Conservation (phyloP, 208 protist species). For the Acanthamoeba royreba region DNA sequence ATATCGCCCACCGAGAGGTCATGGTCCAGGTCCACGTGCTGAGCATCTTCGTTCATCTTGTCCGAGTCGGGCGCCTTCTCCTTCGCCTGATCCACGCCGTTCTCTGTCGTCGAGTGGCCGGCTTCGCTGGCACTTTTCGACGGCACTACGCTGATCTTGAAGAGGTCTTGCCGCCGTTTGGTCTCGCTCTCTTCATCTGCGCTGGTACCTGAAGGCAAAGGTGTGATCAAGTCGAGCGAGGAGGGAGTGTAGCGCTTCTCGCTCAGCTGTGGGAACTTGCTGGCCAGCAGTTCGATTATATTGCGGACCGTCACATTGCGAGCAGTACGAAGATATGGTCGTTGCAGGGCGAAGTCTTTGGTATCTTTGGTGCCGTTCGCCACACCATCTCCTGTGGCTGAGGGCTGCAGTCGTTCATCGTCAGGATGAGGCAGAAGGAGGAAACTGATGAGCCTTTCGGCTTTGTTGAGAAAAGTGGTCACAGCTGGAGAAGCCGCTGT, state of each 20-base stretch:
- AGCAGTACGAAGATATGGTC: neutral
- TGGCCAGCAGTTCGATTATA: neutral
- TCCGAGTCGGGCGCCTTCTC: neutral
- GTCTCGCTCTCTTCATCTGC: no score
- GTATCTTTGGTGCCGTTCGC: neutral
- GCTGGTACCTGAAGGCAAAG: neutral
- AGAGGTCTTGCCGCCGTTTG: neutral
- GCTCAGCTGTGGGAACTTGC: neutral
- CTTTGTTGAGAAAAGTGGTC: neutral
- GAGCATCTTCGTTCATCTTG: neutral
- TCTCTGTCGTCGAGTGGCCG: neutral
- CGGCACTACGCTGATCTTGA: neutral
- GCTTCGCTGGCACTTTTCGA: no score
- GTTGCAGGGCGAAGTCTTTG: neutral
- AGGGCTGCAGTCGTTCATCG: neutral
- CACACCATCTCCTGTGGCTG: no score
- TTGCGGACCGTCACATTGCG: neutral
- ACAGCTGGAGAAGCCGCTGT: neutral
- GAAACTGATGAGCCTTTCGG: neutral
- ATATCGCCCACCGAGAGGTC: neutral
- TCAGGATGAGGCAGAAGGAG: neutral
- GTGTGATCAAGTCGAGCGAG: neutral
- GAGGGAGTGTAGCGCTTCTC: neutral
- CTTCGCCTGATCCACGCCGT: neutral
- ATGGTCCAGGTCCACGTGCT: neutral